Conservation (phyloP, 2,329 filamentous ascomycete species). For the Aspergillus sp. region DNA sequence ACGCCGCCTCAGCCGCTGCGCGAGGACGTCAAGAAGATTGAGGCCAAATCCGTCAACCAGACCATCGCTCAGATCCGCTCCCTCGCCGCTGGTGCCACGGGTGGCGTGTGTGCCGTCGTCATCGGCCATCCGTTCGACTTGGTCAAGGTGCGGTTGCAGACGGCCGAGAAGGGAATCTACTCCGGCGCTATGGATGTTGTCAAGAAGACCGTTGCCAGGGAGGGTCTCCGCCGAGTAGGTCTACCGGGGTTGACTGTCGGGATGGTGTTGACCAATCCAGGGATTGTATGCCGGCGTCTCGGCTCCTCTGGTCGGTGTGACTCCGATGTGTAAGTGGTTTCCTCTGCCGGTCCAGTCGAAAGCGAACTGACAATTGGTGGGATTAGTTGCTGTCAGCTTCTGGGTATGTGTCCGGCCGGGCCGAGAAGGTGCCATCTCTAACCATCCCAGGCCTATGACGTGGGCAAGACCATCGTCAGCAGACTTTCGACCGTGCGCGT, state of each 20-base stretch:
- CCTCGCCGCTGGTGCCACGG: constrained; percentile 80
- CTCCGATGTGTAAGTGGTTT: constrained; percentile 82
- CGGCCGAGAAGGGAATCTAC: constrained; percentile 88
- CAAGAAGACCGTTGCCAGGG: constrained; percentile 73
- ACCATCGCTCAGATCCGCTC: constrained; percentile 63
- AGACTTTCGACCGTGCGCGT: constrained; percentile 53
- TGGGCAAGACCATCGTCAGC: constrained; percentile 82
- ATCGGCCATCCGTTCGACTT: constrained; percentile 96
- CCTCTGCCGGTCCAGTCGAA: neutral
- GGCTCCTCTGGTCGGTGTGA: constrained; percentile 88
- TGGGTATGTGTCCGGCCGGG: constrained; percentile 39
- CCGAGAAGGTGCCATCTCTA: constrained; percentile 5
- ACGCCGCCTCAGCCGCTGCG: constrained; percentile 20
- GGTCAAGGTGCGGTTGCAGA: constrained; percentile 95
- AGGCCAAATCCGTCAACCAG: constrained; percentile 26
- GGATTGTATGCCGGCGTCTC: constrained; percentile 96
- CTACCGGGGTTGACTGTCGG: no score
- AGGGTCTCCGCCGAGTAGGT: constrained; percentile 58
- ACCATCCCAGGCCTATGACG: constrained; percentile 75
- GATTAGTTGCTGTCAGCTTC: constrained; percentile 56
- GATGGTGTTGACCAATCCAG: constrained; percentile 25
- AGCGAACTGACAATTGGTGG: neutral
- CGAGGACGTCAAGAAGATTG: constrained; percentile 20
- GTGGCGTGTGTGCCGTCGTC: constrained; percentile 85
- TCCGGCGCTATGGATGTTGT: constrained; percentile 85